Evolutionary conservation across 345 rosid genomes (phyloP).

Genomic region (Salix udensis): DNA sequence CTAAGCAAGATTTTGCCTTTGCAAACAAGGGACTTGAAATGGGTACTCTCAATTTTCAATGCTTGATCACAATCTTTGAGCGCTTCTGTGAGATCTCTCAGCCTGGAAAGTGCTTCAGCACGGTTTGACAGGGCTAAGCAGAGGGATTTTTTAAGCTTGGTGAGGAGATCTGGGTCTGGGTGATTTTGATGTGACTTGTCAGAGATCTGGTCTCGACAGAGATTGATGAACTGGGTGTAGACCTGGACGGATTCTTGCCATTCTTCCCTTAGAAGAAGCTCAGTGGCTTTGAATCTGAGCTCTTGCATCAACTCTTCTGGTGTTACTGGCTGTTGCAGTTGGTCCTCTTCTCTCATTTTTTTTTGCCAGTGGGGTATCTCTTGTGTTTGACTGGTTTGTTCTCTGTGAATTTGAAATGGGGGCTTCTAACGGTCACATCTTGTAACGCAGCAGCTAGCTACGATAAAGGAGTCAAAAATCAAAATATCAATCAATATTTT

Average conservation of each 20-base stretch:
- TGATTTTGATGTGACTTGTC: background rate
- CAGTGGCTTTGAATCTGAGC: conserved; percentile 70
- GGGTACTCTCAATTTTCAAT: conserved; percentile 51
- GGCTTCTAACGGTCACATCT: conserved; percentile 58
- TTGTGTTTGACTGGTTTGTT: background rate
- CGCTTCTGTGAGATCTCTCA: conserved; percentile 48
- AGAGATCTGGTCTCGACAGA: conserved; percentile 46
- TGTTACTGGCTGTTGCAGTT: conserved; percentile 8
- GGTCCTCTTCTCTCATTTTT: conserved; percentile 35
- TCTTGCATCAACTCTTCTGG: conserved; percentile 48
- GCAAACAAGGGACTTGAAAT: conserved; percentile 76
- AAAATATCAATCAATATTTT: too few relatives aligned
- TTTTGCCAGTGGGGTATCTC: conserved; percentile 4
- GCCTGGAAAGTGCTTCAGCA: conserved; percentile 55
- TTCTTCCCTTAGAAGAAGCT: conserved; percentile 74
- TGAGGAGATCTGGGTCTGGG: conserved; percentile 20
- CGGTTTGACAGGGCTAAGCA: conserved; percentile 73
- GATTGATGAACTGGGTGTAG: conserved; percentile 59
- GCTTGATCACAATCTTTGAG: conserved; percentile 61
- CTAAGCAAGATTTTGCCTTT: conserved; percentile 74
- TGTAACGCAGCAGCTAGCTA: conserved; percentile 37
- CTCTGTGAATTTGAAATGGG: conserved; percentile 16
- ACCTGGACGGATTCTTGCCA: conserved; percentile 60
- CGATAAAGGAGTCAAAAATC: too few relatives aligned
- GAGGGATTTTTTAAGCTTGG: conserved; percentile 51